Base-by-base conservation (phyloP, 305 asterid species). In the Plantago lanceolata region DNA sequence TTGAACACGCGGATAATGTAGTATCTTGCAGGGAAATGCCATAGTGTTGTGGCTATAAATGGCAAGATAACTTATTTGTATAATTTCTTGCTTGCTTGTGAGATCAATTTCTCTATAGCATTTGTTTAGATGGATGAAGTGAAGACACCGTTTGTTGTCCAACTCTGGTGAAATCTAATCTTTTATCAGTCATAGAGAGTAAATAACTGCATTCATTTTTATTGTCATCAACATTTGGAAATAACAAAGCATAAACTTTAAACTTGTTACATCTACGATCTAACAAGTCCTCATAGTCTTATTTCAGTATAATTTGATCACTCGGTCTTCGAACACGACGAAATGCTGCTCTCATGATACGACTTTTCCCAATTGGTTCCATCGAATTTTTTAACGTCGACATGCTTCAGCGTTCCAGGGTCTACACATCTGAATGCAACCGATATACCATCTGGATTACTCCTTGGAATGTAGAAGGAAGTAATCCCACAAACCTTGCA, bases 401-500 rank as follows among this genome's bases (percentile, higher is more conserved):
- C 81, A 57, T 88, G 90, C n/a, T 78, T 71, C 28, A 91, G 44
- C 0, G 94, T 88, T 20, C 98, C 98, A 26, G 84, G 73, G 4
- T 88, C 95, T 4, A 86, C 79, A 14, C 97, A 91, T 29, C 48
- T 50, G 43, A 73, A 73, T 2, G 94, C 77, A 61, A 91, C 71
- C 0, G 91, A 82, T 24, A 82, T 19, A 0, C 95, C 94, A 61
- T 86, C 96, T 0, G 96, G 96, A 64, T 86, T 91, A 16, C 96
- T 83, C 62, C 94, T 79, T 12, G 97, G 92, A 65, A 81, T 61
- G 72, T 86, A 88, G 75, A 83, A 88, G 45, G 97, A 88, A 17
- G 95, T 82, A 59, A 91, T 85, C 62, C 96, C 97, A 71, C 97
- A 91, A 33, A 84, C 73, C 68, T 70, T 88, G 85, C 96, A 91